Conservation (phyloP, 257 asterid species). For the Nicotiana benthamiana region DNA sequence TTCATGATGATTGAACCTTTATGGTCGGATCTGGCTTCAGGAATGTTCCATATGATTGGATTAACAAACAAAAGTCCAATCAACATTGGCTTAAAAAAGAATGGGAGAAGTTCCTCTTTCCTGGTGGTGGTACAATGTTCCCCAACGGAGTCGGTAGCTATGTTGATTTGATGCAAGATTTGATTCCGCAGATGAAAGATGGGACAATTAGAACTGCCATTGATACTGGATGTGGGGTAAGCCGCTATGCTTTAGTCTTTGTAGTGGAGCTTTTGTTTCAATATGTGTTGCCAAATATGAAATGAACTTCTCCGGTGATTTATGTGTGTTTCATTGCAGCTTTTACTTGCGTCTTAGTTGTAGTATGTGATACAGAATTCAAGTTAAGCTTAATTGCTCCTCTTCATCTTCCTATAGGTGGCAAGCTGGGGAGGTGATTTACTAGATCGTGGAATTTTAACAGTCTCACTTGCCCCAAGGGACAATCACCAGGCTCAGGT, state of each 20-base stretch:
- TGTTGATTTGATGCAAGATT: conserved; percentile 21
- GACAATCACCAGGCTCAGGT: conserved; percentile 30
- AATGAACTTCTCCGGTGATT: neutral
- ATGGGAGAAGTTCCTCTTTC: conserved; percentile 25
- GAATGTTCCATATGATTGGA: conserved; percentile 34
- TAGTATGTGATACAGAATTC: neutral
- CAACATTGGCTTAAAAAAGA: conserved; percentile 30
- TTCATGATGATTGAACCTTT: neutral
- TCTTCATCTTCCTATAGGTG: conserved; percentile 13
- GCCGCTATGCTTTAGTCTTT: neutral
- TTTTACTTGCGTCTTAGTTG: neutral
- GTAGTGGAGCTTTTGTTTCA: neutral
- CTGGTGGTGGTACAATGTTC: conserved; percentile 30
- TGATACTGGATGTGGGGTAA: conserved; percentile 30
- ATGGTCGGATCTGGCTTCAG: conserved; percentile 11
- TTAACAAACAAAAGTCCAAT: conserved; percentile 23
- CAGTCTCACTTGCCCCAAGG: conserved; percentile 25
- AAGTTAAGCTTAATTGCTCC: neutral
- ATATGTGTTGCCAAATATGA: neutral
- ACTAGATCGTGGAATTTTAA: conserved; percentile 24
- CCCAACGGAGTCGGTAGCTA: conserved; percentile 23
- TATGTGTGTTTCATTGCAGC: too few relatives aligned
- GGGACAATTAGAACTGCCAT: conserved; percentile 26
- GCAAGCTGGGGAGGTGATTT: conserved; percentile 34
- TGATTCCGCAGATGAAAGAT: conserved; percentile 25